A percentile compares a stretch with the other conserved stretches of the same genome.
These are phyloP conservation scores for Aspergillus tanneri DNA, from an alignment of 2,329 filamentous ascomycete species.

Conservation along the genomic window DNA sequence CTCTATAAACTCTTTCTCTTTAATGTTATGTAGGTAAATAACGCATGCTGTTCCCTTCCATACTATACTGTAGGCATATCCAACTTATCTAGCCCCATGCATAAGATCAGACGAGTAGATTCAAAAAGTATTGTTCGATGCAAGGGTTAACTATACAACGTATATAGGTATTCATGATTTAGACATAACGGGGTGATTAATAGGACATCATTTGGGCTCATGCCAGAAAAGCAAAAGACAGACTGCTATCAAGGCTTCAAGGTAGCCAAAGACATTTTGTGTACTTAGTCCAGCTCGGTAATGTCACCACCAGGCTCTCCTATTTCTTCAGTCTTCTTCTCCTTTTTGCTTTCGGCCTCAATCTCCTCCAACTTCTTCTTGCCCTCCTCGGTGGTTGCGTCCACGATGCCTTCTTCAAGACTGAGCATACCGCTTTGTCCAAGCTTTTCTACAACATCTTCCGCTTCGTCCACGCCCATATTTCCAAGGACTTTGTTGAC, in stretches of 20 bases:
- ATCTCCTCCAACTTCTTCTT: slow-evolving; percentile 74
- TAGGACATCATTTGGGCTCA: not conserved
- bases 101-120: not conserved
- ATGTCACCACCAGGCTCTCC: slow-evolving; percentile 53
- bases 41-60: slow-evolving; percentile 8
- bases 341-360: slow-evolving; percentile 54
- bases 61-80: not conserved
- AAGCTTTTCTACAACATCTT: slow-evolving; percentile 77
- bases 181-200: not conserved
- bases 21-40: slow-evolving; percentile 21
- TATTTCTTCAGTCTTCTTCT: slow-evolving; percentile 49
- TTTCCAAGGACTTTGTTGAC: slow-evolving; percentile 84
- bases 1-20: slow-evolving; percentile 16
- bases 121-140: not conserved
- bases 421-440: slow-evolving; percentile 85
- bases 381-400: slow-evolving; percentile 87
- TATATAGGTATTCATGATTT: not conserved
- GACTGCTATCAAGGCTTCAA: too few relatives aligned
- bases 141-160: not conserved
- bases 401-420: slow-evolving; percentile 88
- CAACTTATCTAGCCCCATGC: not conserved
- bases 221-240: not conserved
- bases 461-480: slow-evolving; percentile 85
- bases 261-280: not conserved
- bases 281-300: slow-evolving; percentile 36